A percentile compares a stretch with the other conserved stretches of the same genome.
These are phyloP conservation scores for Syncephalastrum monosporum DNA, from an alignment of 371 early-diverging fungal species.

Conservation along the genomic window DNA sequence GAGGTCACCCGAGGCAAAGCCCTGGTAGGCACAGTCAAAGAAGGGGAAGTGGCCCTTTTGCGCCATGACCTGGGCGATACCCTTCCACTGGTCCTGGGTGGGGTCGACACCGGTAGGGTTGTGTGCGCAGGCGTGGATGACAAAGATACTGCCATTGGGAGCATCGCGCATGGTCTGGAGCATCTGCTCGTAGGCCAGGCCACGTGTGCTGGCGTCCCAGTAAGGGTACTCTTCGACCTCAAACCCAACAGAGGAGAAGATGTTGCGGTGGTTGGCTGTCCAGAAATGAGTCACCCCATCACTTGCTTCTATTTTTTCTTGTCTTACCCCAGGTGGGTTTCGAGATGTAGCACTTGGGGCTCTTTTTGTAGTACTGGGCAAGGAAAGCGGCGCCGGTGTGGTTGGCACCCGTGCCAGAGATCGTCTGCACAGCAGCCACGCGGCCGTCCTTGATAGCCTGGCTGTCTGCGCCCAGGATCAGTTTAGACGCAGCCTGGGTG, in stretches of 20 bases:
- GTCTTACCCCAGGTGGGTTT: constrained; percentile 94
- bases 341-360: constrained; percentile 77
- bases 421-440: constrained; percentile 79
- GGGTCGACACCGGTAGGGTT: constrained; percentile 98
- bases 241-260: constrained; percentile 85
- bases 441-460: constrained; percentile 76
- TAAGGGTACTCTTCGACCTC: constrained; percentile 84
- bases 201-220: constrained; percentile 78
- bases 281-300: background rate
- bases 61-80: constrained; percentile 79
- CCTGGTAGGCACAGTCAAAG: constrained; percentile 98
- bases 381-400: constrained; percentile 87
- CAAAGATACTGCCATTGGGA: constrained; percentile 76
- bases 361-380: constrained; percentile 64
- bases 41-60: constrained; percentile 82
- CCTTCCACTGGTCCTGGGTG: constrained; percentile 87
- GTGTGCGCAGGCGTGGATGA: constrained; percentile 35
- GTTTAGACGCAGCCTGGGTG: constrained; percentile 71
- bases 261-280: constrained; percentile 86
- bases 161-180: constrained; percentile 68
- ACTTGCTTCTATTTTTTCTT: constrained; percentile 1
- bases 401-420: constrained; percentile 96
- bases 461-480: constrained; percentile 84
- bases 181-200: constrained; percentile 79
- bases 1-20: constrained; percentile 92